A percentile compares a stretch with the other conserved stretches of the same genome.
Evolutionary conservation across 2,329 filamentous ascomycete species (phyloP).

Genomic region (Neoarthrinium moseri): DNA sequence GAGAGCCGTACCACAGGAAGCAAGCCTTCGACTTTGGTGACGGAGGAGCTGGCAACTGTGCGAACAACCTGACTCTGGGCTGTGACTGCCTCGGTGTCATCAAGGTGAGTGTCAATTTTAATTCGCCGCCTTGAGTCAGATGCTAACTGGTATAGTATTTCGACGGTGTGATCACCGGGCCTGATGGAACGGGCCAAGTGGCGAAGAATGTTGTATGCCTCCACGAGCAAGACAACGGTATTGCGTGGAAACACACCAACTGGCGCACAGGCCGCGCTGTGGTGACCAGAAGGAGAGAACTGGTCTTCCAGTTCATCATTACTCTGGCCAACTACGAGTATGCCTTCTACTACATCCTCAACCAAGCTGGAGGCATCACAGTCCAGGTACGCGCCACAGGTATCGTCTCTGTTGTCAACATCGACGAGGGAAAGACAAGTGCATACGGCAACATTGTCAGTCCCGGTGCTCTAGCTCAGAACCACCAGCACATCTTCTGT

Average conservation of each 20-base stretch:
- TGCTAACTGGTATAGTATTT: constrained; percentile 53
- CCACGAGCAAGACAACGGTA: constrained; percentile 70
- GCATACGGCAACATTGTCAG: constrained; percentile 62
- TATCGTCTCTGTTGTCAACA: constrained; percentile 24
- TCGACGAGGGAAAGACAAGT: constrained; percentile 51
- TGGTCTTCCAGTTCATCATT: constrained; percentile 68
- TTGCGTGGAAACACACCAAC: constrained; percentile 72
- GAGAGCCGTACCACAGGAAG: constrained; percentile 66
- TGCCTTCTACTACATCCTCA: constrained; percentile 32
- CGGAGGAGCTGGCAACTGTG: constrained; percentile 62
- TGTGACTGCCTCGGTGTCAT: constrained; percentile 71
- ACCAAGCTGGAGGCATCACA: constrained; percentile 61
- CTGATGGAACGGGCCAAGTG: constrained; percentile 50
- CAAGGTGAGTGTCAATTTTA: constrained; percentile 5
- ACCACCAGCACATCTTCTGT: constrained; percentile 70
- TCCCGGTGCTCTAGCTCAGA: constrained; percentile 63
- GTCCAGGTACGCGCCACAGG: constrained; percentile 13
- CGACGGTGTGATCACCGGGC: constrained; percentile 51
- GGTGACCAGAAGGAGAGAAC: constrained; percentile 58
- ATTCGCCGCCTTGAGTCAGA: too few relatives aligned
- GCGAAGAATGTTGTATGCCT: constrained; percentile 63
- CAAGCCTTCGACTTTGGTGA: constrained; percentile 73
- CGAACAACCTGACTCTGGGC: constrained; percentile 67
- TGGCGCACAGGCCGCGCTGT: constrained; percentile 62
- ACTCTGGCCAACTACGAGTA: constrained; percentile 73